A percentile compares a stretch with the other conserved stretches of the same genome.
These are phyloP conservation scores for Pythium folliculosum DNA, from an alignment of 352 stramenopile species.

Conservation along the genomic window DNA sequence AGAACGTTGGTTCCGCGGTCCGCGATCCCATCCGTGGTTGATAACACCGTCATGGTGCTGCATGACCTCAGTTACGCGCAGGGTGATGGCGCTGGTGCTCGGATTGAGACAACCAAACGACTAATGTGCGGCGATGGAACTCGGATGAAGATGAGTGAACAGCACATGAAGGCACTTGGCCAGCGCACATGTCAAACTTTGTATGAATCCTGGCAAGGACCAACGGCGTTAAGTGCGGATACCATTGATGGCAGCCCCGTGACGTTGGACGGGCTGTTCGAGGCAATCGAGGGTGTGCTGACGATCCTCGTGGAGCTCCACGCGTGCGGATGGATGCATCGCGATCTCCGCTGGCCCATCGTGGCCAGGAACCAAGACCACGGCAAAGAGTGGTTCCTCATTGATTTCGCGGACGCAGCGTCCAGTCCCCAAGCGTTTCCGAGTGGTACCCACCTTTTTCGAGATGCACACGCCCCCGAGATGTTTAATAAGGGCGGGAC, in stretches of 20 bases:
- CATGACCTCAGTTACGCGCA: too few species aligned
- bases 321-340: slow-evolving; percentile 4
- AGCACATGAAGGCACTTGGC: too few species aligned
- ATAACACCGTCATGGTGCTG: too few species aligned
- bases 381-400: slow-evolving; percentile 8
- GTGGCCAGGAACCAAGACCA: neutral
- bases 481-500: slow-evolving; percentile 2
- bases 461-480: slow-evolving; percentile 14
- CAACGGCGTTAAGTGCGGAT: neutral
- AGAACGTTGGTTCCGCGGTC: too few species aligned
- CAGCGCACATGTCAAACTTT: too few species aligned
- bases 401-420: slow-evolving; percentile 12
- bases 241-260: neutral
- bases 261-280: neutral
- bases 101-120: too few species aligned
- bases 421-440: slow-evolving; percentile 9
- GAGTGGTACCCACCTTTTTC: neutral
- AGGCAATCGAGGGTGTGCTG: slow-evolving; percentile 6
- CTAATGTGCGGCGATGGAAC: too few species aligned
- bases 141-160: too few species aligned
- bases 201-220: neutral
- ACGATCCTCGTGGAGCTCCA: slow-evolving; percentile 7
- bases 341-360: slow-evolving; percentile 18
- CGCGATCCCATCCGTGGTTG: too few species aligned
- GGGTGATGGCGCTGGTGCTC: too few species aligned